These are phyloP conservation scores for Trichosanthes truncata DNA, from an alignment of 306 rosid species.

Conservation along the genomic window DNA sequence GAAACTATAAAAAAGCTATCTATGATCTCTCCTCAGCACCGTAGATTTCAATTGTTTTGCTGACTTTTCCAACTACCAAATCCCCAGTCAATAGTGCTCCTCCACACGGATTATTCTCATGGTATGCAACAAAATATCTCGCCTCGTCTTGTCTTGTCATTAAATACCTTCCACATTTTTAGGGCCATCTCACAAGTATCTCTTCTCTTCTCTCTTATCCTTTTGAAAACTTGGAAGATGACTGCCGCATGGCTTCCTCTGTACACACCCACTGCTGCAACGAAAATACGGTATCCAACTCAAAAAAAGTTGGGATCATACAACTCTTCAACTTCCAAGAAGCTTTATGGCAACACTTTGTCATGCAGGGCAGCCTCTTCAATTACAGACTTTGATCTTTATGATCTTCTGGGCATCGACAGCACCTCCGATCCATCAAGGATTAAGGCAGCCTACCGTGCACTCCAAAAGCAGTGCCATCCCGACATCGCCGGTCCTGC, in stretches of 20 bases:
- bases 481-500: slow-evolving; percentile 88
- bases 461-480: slow-evolving; percentile 82
- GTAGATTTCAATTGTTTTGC: neutral
- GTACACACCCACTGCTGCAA: slow-evolving; percentile 2
- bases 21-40: neutral
- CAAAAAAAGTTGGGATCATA: neutral
- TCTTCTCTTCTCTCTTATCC: neutral
- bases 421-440: slow-evolving; percentile 54
- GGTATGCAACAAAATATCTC: neutral
- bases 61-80: neutral
- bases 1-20: neutral
- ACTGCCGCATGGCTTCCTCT: slow-evolving; percentile 14
- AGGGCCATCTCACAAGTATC: neutral
- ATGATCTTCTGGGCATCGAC: slow-evolving; percentile 78
- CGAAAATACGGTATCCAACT: neutral
- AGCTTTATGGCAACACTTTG: neutral
- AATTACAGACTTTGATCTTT: slow-evolving; percentile 58
- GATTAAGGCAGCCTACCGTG: slow-evolving; percentile 60
- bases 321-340: neutral
- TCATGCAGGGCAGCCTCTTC: slow-evolving; percentile 39
- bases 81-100: neutral
- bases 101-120: neutral
- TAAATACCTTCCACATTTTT: neutral
- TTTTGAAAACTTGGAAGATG: slow-evolving; percentile 7
- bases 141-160: neutral